phyloP scores from a whole-genome alignment of 257 asterid species.

The Gynochthodes officinalis region DNA sequence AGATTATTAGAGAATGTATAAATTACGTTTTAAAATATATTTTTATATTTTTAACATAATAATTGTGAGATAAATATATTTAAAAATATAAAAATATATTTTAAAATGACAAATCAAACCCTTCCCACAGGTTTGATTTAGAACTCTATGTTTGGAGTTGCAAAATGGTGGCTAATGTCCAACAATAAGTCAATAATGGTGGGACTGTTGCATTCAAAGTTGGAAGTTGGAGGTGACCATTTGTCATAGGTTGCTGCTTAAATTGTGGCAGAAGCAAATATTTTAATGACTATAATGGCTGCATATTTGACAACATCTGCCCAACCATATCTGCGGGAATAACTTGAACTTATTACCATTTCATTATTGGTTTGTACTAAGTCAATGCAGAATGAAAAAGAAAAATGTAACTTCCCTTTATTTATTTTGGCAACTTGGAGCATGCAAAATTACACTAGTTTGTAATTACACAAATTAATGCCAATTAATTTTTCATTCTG shows the following conservation, averaged over 20 bases:
- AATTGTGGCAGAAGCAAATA: too few relatives aligned
- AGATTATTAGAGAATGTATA: not conserved
- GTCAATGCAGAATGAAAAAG: not conserved
- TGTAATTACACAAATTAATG: too few relatives aligned
- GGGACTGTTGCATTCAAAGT: conserved; percentile 13
- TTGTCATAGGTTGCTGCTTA: not conserved
- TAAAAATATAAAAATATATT: too few relatives aligned
- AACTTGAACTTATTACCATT: not conserved
- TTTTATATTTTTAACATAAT: too few relatives aligned
- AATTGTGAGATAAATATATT: too few relatives aligned
- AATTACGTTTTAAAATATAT: too few relatives aligned
- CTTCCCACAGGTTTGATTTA: not conserved
- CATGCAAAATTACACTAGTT: too few relatives aligned
- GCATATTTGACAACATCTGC: not conserved
- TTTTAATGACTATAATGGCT: conserved; percentile 4
- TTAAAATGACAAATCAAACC: too few relatives aligned
- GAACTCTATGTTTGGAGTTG: not conserved
- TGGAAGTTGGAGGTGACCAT: not conserved
- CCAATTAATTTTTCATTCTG: too few relatives aligned
- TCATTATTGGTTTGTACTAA: too few relatives aligned
- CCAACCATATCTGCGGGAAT: too few relatives aligned
- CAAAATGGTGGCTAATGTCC: conserved; percentile 1
- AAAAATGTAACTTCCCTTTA: not conserved
- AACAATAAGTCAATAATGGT: conserved; percentile 12
- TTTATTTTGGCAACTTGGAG: too few relatives aligned